Conservation (phyloP, 1,284 basidiomycete genomes). For the Volvariella surrecta region DNA sequence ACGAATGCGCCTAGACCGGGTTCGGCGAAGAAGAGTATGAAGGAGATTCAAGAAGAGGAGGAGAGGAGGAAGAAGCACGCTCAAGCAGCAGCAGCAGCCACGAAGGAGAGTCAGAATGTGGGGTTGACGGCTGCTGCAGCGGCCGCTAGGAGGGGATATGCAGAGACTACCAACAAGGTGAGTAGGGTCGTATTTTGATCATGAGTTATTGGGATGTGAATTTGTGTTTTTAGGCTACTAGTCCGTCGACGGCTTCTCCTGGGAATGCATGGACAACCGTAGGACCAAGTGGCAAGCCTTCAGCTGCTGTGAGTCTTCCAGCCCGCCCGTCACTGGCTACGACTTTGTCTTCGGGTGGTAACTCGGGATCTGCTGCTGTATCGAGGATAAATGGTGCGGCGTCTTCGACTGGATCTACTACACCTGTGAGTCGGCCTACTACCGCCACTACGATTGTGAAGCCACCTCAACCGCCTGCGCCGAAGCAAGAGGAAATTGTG, state of each 20-base stretch:
- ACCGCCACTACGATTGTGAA: slow-evolving; percentile 28
- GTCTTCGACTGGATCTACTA: slow-evolving; percentile 14
- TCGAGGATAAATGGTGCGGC: slow-evolving; percentile 1
- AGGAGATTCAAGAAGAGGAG: slow-evolving; percentile 98
- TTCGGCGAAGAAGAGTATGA: slow-evolving; percentile 85
- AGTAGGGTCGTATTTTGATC: slow-evolving; percentile 6
- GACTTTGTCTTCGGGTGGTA: slow-evolving; percentile 11
- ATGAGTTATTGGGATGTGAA: not conserved
- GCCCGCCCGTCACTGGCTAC: slow-evolving; percentile 25
- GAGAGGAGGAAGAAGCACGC: slow-evolving; percentile 67
- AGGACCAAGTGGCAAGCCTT: slow-evolving; percentile 65
- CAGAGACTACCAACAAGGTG: slow-evolving; percentile 75
- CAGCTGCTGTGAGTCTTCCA: slow-evolving; percentile 16
- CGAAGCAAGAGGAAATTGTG: slow-evolving; percentile 48
- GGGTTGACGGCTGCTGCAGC: slow-evolving; percentile 42
- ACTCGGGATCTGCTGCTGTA: not conserved
- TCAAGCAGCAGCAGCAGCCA: slow-evolving; percentile 16
- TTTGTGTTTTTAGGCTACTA: slow-evolving; percentile 1
- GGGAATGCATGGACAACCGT: slow-evolving; percentile 82
- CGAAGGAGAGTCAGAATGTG: slow-evolving; percentile 41
- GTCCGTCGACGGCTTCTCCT: slow-evolving; percentile 17
- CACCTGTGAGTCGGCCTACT: slow-evolving; percentile 23
- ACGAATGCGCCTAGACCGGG: slow-evolving; percentile 46
- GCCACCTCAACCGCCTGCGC: slow-evolving; percentile 20
- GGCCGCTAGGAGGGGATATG: slow-evolving; percentile 64